Evolutionary conservation across 371 early-diverging fungal genomes (phyloP).

Genomic region (Syncephalastrum sp.): DNA sequence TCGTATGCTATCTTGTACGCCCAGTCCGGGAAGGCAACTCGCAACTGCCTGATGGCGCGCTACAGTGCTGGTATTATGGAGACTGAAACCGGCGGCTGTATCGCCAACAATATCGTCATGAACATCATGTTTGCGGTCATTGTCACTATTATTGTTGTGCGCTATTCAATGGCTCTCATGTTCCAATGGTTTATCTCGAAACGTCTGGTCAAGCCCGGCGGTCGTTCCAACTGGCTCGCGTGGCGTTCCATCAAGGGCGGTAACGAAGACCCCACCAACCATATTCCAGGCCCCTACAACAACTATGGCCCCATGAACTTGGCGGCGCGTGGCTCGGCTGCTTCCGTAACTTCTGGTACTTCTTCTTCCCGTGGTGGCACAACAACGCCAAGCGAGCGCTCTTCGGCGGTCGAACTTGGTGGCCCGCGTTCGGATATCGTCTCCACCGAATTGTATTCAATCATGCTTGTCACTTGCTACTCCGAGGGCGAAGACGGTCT

Average conservation of each 20-base stretch:
- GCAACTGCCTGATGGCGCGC: slow-evolving; percentile 42
- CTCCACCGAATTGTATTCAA: slow-evolving; percentile 47
- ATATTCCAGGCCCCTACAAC: slow-evolving; percentile 45
- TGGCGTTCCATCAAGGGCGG: slow-evolving; percentile 53
- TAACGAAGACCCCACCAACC: slow-evolving; percentile 49
- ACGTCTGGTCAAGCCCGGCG: slow-evolving; percentile 46
- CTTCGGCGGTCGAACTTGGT: slow-evolving; percentile 17
- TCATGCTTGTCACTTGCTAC: slow-evolving; percentile 73
- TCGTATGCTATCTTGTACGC: slow-evolving; percentile 43
- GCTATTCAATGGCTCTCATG: slow-evolving; percentile 58
- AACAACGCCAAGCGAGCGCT: slow-evolving; percentile 23
- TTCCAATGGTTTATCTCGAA: slow-evolving; percentile 61
- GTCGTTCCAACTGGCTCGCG: slow-evolving; percentile 47
- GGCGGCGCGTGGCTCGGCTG: slow-evolving; percentile 14
- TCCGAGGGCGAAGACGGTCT: slow-evolving; percentile 79
- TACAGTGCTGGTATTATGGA: slow-evolving; percentile 51
- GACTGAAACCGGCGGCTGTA: slow-evolving; percentile 54
- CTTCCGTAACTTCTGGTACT: slow-evolving; percentile 21
- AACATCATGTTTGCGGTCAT: slow-evolving; percentile 46
- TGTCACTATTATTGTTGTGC: slow-evolving; percentile 42
- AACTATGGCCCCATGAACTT: slow-evolving; percentile 33
- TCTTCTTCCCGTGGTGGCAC: slow-evolving; percentile 23
- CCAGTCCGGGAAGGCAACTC: slow-evolving; percentile 28
- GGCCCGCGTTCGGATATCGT: slow-evolving; percentile 37
- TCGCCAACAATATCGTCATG: slow-evolving; percentile 53